These are phyloP conservation scores for Fraxinus excelsior DNA, from an alignment of 257 asterid species.

Conservation along the genomic window DNA sequence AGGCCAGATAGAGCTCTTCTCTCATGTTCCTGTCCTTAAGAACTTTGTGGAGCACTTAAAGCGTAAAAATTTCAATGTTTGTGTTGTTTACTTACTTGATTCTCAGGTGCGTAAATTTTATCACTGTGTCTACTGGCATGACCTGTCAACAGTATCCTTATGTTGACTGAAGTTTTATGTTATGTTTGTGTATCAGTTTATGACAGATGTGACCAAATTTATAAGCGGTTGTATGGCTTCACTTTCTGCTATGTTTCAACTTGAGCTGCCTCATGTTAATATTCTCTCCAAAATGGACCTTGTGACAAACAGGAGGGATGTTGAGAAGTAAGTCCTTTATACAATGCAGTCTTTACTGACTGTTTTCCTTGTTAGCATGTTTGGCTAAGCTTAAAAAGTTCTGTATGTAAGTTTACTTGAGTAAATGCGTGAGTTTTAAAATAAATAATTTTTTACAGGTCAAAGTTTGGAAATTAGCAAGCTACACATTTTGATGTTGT, in stretches of 20 bases:
- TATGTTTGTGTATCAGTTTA: slow-evolving; percentile 51
- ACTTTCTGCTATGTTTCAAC: slow-evolving; percentile 96
- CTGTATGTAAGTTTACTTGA: no score
- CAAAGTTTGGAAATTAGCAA: background rate
- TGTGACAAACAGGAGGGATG: slow-evolving; percentile 81
- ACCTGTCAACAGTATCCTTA: slow-evolving; percentile 15
- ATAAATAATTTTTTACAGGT: background rate
- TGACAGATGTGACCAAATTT: slow-evolving; percentile 97
- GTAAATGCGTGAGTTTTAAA: no score
- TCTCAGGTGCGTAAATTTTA: slow-evolving; percentile 67
- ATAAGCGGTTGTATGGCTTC: slow-evolving; percentile 98
- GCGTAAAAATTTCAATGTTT: slow-evolving; percentile 81
- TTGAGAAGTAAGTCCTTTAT: slow-evolving; percentile 70
- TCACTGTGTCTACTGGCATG: slow-evolving; percentile 3
- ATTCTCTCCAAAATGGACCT: slow-evolving; percentile 98
- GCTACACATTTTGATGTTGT: background rate
- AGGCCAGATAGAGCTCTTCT: slow-evolving; percentile 96
- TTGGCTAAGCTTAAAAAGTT: background rate
- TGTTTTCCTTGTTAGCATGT: background rate
- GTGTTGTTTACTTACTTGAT: slow-evolving; percentile 91
- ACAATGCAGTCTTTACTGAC: background rate
- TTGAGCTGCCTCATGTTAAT: slow-evolving; percentile 95
- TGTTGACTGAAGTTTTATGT: slow-evolving; percentile 18
- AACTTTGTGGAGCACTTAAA: slow-evolving; percentile 82
- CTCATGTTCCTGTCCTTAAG: slow-evolving; percentile 92